Evolutionary conservation across 2,329 filamentous ascomycete species (phyloP).

Genomic region (Botrytis sinoallii): DNA sequence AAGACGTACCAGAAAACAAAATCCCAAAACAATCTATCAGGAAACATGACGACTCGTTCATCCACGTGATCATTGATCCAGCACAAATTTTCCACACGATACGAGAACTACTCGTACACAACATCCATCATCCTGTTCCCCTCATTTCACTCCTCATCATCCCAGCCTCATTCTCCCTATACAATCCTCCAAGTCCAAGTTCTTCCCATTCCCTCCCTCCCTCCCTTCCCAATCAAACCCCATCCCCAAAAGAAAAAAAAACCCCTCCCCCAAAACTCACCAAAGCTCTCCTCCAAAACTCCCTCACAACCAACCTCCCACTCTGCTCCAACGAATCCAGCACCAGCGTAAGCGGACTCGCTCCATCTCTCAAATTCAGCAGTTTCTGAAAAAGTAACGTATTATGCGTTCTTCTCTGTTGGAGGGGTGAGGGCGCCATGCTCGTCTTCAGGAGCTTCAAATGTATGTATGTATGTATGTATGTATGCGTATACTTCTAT

Average conservation of each 20-base stretch:
- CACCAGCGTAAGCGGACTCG: conserved; percentile 82
- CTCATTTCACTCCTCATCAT: neutral
- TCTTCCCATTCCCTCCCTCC: too few species aligned
- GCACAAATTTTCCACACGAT: neutral
- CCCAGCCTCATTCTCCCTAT: neutral
- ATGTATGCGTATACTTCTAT: neutral
- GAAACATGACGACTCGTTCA: neutral
- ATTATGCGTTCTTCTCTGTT: conserved; percentile 79
- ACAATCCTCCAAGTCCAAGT: neutral
- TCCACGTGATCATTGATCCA: conserved; percentile 15
- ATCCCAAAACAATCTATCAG: neutral
- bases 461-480: too few species aligned
- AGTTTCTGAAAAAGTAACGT: conserved; percentile 79
- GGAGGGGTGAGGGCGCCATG: conserved; percentile 56
- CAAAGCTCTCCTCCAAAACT: conserved; percentile 74
- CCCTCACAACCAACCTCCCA: conserved; percentile 63
- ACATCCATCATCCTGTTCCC: neutral
- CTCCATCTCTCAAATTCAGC: conserved; percentile 71
- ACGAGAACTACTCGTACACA: conserved; percentile 9
- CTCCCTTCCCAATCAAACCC: neutral
- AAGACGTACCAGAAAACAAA: neutral
- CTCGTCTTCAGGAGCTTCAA: neutral
- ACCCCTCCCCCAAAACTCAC: conserved; percentile 50
- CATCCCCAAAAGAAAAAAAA: neutral
- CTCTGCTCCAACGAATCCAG: conserved; percentile 84